Evolutionary conservation across 306 rosid genomes (phyloP).

Genomic region (Abrus pulchellus): DNA sequence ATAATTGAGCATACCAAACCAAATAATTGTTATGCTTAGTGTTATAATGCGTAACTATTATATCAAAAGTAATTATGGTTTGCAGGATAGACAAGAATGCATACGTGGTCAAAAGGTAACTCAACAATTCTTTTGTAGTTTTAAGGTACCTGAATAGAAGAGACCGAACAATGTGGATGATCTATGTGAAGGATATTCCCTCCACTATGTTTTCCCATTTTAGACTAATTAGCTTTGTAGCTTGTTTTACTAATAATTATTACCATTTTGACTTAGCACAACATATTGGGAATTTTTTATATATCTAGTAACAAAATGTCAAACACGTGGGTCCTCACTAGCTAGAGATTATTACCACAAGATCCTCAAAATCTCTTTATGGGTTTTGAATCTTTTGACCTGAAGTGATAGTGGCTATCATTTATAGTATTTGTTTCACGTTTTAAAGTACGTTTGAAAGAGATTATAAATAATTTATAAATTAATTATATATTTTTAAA

Average conservation of each 20-base stretch:
- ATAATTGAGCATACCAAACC: background rate
- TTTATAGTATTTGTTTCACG: no score
- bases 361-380: constrained; percentile 51
- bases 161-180: constrained; percentile 50
- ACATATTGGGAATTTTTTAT: constrained; percentile 41
- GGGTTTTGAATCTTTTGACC: constrained; percentile 39
- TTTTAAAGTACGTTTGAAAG: no score
- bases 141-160: constrained; percentile 22
- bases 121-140: constrained; percentile 26
- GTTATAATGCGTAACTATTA: background rate
- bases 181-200: constrained; percentile 44
- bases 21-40: background rate
- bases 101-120: constrained; percentile 33
- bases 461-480: no score
- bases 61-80: background rate
- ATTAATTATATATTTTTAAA: no score
- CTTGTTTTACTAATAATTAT: constrained; percentile 21
- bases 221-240: background rate
- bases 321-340: constrained; percentile 50
- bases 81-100: background rate
- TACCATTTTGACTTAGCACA: constrained; percentile 49
- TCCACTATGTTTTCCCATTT: constrained; percentile 42
- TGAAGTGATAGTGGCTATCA: background rate
- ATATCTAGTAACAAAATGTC: constrained; percentile 48
- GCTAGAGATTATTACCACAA: constrained; percentile 35